Evolutionary conservation across 1,284 basidiomycete species (phyloP), one percentile per base, ranked within the genome.

Genomic region (Phellinidium pouzarii): DNA sequence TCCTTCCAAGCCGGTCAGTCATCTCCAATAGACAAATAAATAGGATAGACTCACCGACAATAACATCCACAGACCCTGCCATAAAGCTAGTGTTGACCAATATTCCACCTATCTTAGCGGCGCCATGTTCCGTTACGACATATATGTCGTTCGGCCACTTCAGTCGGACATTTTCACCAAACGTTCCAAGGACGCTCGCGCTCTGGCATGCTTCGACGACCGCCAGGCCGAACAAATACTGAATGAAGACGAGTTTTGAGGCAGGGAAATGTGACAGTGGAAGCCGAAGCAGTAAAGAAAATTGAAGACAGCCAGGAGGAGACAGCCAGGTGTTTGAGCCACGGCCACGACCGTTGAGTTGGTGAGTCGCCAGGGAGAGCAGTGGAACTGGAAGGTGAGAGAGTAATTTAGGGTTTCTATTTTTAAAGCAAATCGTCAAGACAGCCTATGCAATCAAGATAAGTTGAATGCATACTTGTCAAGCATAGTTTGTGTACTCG

Each of bases 81-180:
- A 75, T 72, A 61, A 91, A 95, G 61, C 80, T 90, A 12, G 91
- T 93, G 61, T 90, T 95, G 44, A 99, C 91, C 19, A 99, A 72
- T 22, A 98, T 88, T 0, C 96, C 95, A 0, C 91, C 92, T 29
- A 96, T 71, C 68, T 73, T 84, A 60, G 73, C 76, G 58, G 74
- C 65, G 2, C 66, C 64, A 5, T 70, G 72, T 6, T 72, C 71
- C 1, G 71, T 72, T 9, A 80, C 67, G 1, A 83, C 87, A 63
- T 98, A 99, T 5, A 99, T 73, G 64, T 99, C 95, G 64, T 99
- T 99, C 9, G 95, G 95, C 96, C 96, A 99, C 68, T 99, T 99
- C 50, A 99, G 74, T 44, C 83, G 78, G 3, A 95, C 78, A 3
- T 73, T 74, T 11, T 74, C 70, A 0, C 83, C 87, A 56, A 72